phyloP scores from a whole-genome alignment of 1,139 yeast species.

The Suhomyces taliae region DNA sequence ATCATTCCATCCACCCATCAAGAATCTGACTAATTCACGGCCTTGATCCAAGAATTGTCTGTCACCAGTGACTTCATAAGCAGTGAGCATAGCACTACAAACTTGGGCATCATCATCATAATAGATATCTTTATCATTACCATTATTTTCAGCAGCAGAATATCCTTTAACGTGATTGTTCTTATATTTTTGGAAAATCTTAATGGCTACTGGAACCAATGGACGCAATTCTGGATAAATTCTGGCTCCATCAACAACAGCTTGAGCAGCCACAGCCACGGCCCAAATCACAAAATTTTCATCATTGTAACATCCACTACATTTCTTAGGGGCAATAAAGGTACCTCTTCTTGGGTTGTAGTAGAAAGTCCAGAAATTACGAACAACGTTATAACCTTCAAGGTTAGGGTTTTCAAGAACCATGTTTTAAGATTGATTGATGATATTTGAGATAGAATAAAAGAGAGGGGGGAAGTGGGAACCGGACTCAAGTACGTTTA shows the following conservation, averaged over 20 bases:
- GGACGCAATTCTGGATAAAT: conserved; percentile 58
- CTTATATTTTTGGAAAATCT: conserved; percentile 53
- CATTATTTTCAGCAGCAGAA: conserved; percentile 58
- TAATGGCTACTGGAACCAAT: conserved; percentile 54
- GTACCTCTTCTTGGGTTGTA: conserved; percentile 46
- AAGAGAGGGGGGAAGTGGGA: neutral
- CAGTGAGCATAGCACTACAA: conserved; percentile 64
- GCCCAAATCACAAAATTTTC: conserved; percentile 67
- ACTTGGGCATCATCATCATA: conserved; percentile 80
- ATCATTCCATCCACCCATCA: conserved; percentile 67
- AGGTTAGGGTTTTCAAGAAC: conserved; percentile 41
- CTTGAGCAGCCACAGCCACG: conserved; percentile 62
- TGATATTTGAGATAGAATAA: neutral
- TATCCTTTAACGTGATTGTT: conserved; percentile 52
- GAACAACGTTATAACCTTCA: conserved; percentile 52
- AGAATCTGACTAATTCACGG: conserved; percentile 57
- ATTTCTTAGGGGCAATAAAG: conserved; percentile 42
- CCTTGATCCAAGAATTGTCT: conserved; percentile 55
- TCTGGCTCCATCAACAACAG: conserved; percentile 61
- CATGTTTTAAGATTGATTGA: conserved; percentile 15
- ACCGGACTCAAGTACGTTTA: neutral
- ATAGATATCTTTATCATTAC: conserved; percentile 63
- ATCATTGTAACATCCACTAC: conserved; percentile 54
- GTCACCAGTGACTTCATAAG: conserved; percentile 68
- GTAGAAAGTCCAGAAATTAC: conserved; percentile 47